Percentiles rank a stretch among this genome's conserved stretches.
phyloP scores from a whole-genome alignment of 306 rosid genomes.

The Geum urbanum region DNA sequence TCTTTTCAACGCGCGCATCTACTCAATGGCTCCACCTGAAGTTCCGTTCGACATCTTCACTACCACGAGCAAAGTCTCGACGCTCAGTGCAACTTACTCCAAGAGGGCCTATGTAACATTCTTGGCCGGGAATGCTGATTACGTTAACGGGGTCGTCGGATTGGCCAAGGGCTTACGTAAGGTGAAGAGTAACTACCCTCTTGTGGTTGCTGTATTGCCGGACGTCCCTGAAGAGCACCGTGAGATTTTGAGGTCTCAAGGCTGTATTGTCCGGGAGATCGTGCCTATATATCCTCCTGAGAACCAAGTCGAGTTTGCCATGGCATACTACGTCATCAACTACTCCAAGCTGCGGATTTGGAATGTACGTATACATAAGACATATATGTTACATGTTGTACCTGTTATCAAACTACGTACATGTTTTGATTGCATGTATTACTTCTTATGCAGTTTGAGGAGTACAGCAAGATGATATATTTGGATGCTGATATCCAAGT shows the following conservation, averaged over 20 bases:
- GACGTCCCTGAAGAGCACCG: constrained; percentile 68
- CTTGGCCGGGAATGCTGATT: constrained; percentile 59
- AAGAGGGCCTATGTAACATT: constrained; percentile 53
- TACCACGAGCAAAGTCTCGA: constrained; percentile 19
- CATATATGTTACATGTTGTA: background rate
- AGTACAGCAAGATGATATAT: constrained; percentile 59
- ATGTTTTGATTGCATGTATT: background rate
- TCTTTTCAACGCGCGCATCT: background rate
- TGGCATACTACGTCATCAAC: constrained; percentile 68
- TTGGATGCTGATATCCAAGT: constrained; percentile 74
- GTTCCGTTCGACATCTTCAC: constrained; percentile 24
- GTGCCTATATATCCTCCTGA: constrained; percentile 58
- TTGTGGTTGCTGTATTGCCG: constrained; percentile 55
- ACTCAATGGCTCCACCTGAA: constrained; percentile 34
- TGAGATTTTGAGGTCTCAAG: constrained; percentile 41
- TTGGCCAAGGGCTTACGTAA: constrained; percentile 58
- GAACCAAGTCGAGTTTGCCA: constrained; percentile 49
- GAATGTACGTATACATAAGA: constrained; percentile 37
- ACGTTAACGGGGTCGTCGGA: constrained; percentile 59
- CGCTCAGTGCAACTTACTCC: constrained; percentile 13
- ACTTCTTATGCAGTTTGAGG: constrained; percentile 37
- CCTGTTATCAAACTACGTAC: background rate
- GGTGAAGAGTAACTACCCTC: constrained; percentile 47
- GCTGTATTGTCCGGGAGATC: constrained; percentile 50
- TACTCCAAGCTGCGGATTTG: constrained; percentile 72